Percentiles rank a stretch among this genome's conserved stretches.
phyloP scores from a whole-genome alignment of 768 basidiomycete species.

The Rhodotorula diobovata region DNA sequence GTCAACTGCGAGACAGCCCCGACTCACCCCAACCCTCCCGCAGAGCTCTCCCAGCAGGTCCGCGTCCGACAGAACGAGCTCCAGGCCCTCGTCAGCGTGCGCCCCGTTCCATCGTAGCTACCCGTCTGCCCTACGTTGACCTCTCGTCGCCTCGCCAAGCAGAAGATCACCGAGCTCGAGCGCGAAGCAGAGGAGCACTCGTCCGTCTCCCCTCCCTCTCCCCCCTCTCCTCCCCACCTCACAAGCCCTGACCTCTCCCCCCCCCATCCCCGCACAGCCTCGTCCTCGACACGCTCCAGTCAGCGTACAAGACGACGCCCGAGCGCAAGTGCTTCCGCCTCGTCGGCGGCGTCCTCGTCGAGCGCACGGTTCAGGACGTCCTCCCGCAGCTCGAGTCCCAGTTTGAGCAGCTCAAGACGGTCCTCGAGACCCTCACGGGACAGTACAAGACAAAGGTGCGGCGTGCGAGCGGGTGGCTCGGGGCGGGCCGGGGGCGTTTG shows the following conservation, averaged over 20 bases:
- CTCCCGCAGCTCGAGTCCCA: slow-evolving; percentile 86
- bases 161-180: slow-evolving; percentile 76
- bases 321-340: slow-evolving; percentile 92
- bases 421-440: slow-evolving; percentile 68
- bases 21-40: too few relatives aligned
- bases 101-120: too few relatives aligned
- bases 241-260: background rate
- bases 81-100: slow-evolving; percentile 23
- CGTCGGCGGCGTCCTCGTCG: slow-evolving; percentile 91
- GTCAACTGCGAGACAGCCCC: too few relatives aligned
- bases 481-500: background rate
- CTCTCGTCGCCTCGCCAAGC: background rate
- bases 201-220: slow-evolving; percentile 52
- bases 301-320: slow-evolving; percentile 74
- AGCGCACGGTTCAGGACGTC: slow-evolving; percentile 91
- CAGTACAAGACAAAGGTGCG: slow-evolving; percentile 79
- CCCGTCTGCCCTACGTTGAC: background rate
- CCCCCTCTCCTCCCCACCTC: background rate
- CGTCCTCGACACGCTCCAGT: slow-evolving; percentile 79
- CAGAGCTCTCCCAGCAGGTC: slow-evolving; percentile 29
- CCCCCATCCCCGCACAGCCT: slow-evolving; percentile 58
- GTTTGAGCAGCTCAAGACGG: slow-evolving; percentile 77
- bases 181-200: slow-evolving; percentile 91
- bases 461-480: background rate
- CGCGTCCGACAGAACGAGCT: slow-evolving; percentile 14